Evolutionary conservation across 495 filamentous ascomycete genomes (phyloP).

Genomic region (Aspergillus ellipticus): DNA sequence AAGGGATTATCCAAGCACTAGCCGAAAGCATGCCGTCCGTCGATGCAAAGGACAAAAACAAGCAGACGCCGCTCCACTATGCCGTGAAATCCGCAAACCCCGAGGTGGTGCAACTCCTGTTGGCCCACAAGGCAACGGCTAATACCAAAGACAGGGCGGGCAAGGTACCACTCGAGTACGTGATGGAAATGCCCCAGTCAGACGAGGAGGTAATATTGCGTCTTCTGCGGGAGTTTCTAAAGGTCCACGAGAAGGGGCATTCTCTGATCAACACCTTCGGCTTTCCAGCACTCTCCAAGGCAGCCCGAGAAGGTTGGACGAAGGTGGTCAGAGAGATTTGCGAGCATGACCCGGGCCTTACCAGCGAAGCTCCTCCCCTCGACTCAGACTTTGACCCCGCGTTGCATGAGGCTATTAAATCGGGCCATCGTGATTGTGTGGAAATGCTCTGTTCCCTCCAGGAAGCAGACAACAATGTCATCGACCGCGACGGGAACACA

Average conservation of each 20-base stretch:
- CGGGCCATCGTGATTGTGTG: background rate
- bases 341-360: background rate
- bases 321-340: background rate
- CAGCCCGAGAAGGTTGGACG: background rate
- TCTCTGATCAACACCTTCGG: background rate
- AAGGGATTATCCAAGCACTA: background rate
- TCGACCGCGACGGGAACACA: background rate
- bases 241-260: background rate
- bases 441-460: background rate
- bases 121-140: background rate
- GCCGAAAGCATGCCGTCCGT: background rate
- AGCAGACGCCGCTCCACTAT: constrained; percentile 5
- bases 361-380: background rate
- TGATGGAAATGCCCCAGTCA: background rate
- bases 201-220: no score
- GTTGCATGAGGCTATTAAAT: constrained; percentile 4
- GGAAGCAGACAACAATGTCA: background rate
- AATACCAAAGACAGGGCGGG: background rate
- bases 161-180: background rate
- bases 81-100: background rate
- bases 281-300: background rate
- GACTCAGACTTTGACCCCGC: background rate
- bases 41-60: background rate
- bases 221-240: no score
- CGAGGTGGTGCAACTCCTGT: background rate